These are phyloP conservation scores for Bretschneidera sinensis DNA, from an alignment of 345 rosid genomes.

Conservation along the genomic window DNA sequence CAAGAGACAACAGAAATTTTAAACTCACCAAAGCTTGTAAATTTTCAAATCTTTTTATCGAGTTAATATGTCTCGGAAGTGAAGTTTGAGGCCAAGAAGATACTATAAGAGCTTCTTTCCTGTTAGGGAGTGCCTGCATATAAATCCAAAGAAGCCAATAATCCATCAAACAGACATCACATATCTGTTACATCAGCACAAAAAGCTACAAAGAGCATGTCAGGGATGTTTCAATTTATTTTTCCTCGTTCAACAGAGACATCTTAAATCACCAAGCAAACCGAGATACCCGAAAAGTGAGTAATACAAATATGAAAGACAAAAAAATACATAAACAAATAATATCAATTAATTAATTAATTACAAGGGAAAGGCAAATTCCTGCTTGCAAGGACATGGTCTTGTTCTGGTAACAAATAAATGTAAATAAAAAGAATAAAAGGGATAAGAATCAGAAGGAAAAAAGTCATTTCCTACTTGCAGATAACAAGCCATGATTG, in stretches of 20 bases:
- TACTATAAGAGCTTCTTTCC: slow-evolving; percentile 80
- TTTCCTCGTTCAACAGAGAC: background rate
- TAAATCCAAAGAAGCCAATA: background rate
- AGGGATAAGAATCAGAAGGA: background rate
- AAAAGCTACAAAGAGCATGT: background rate
- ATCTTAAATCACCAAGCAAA: background rate
- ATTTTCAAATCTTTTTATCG: slow-evolving; percentile 78
- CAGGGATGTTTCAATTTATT: background rate
- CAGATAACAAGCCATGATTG: background rate
- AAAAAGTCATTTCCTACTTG: background rate
- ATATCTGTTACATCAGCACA: background rate
- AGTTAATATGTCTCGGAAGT: slow-evolving; percentile 56
- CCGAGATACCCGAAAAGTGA: background rate
- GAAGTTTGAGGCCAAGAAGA: slow-evolving; percentile 83
- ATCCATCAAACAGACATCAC: background rate
- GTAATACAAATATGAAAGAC: too few species aligned
- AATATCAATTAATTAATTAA: too few species aligned
- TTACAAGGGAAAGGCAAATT: background rate
- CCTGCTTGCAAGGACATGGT: background rate
- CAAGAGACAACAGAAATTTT: slow-evolving; percentile 5
- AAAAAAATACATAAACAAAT: too few species aligned
- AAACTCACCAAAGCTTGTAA: slow-evolving; percentile 78
- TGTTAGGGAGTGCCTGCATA: slow-evolving; percentile 67
- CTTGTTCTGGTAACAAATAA: background rate
- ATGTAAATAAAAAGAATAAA: too few species aligned